Base-by-base conservation (phyloP, 2,329 filamentous ascomycete genomes). In the Berkeleyomyces rouxiae region DNA sequence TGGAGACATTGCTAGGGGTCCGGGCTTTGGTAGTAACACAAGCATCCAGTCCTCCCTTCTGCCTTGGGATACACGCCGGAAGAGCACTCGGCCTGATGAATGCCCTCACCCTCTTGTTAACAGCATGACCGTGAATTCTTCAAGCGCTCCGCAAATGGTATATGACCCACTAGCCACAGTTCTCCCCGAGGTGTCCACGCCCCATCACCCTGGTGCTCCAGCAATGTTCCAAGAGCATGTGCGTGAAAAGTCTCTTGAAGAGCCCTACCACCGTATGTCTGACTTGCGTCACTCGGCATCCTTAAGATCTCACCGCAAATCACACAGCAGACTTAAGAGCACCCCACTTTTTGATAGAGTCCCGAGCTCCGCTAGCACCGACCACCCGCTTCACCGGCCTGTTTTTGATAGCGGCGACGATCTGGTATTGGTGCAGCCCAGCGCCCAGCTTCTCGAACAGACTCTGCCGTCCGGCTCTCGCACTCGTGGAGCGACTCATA, bases 21-120 rank as follows among this genome's bases (percentile, higher is more conserved):
- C 39, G 4, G 42, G 39, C 11, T 58, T 49, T 42, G 59, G 60
- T 3, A 60, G 43, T 42, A 58, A 55, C n/a, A 43, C 49, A n/a
- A 58, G 42, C 16, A 42, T 53, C 36, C 51, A 47, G 23, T 59
- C 44, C 73, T 72, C 81, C 70, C 68, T 79, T 72, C 68, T 84
- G 74, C 11, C 60, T 2, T 57, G 47, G 53, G 49, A 40, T 3
- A 37, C 51, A 11, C 70, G 80, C 71, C 72, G 85, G 73, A 70
- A 76, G 74, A 76, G 79, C 71, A 67, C 84, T 67, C 71, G 81
- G 69, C 67, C 78, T 68, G 73, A 83, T 73, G 72, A 62, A 13
- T 23, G n/a, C 39, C 55, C 58, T n/a, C 63, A 66, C 37, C 65
- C 65, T 11, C 51, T 66, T 31, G 67, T 67, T 62, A 69, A 68